Percentiles rank a stretch among this genome's conserved stretches.
Evolutionary conservation across 2,329 filamentous ascomycete species (phyloP).

Genomic region (Chaetomiaceae sp.): DNA sequence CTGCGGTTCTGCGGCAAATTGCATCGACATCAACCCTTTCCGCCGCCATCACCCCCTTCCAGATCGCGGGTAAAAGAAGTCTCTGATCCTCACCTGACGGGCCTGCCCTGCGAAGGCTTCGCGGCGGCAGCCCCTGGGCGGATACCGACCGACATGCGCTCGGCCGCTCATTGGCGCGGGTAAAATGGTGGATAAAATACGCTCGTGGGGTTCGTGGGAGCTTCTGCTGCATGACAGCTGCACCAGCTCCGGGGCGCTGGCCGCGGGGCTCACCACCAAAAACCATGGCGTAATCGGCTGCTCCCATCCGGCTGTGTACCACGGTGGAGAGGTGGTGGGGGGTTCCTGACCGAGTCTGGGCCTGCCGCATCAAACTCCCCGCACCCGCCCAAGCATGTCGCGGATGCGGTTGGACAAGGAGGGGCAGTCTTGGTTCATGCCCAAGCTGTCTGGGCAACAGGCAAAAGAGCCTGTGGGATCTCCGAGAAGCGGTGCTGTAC

Average conservation of each 20-base stretch:
- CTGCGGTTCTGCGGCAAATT: constrained; percentile 3
- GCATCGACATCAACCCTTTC: not conserved
- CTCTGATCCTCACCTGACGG: constrained; percentile 26
- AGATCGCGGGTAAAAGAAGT: constrained; percentile 18
- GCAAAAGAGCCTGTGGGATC: constrained; percentile 2
- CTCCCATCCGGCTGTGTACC: not conserved
- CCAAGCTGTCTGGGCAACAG: constrained; percentile 1
- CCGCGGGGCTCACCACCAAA: constrained; percentile 9
- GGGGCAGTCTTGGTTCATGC: not conserved
- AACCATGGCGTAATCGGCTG: constrained; percentile 25
- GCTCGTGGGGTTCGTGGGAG: constrained; percentile 17
- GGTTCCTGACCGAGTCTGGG: not conserved
- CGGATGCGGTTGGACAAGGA: constrained; percentile 7
- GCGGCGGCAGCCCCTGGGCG: constrained; percentile 17
- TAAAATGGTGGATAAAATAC: constrained; percentile 31
- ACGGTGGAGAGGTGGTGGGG: constrained; percentile 11
- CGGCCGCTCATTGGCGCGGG: constrained; percentile 31
- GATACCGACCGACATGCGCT: constrained; percentile 20
- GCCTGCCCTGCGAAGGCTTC: constrained; percentile 9
- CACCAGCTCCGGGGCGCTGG: constrained; percentile 12
- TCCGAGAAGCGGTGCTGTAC: constrained; percentile 24
- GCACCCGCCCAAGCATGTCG: constrained; percentile 7
- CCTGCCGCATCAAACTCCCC: constrained; percentile 9
- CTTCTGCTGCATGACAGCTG: constrained; percentile 5
- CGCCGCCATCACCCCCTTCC: constrained; percentile 3